Base-by-base conservation (phyloP, 75 land plant genomes). In the Pinus taeda region DNA sequence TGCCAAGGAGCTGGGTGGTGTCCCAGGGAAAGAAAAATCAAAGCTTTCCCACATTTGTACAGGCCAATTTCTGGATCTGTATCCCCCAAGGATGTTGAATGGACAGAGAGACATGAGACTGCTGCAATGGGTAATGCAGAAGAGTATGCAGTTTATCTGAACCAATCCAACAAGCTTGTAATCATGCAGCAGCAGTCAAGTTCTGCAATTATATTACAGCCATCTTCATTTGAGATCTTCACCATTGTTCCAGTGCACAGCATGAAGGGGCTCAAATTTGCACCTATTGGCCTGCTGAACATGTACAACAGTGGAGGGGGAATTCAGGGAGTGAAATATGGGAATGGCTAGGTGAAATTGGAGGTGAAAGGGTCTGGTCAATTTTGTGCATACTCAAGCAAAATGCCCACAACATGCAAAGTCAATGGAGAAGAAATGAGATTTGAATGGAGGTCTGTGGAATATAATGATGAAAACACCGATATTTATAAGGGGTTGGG, bases 1-100 rank as follows among this genome's bases (percentile, higher is more conserved):
- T 83, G 88, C 61, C 92, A 90, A 82, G n/a, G 89, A 71, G 87
- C 83, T 24, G 89, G 85, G 1, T 90, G 92, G 92, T 82, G 83
- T 63, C 64, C 78, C 0, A 59, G 83, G 65, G 86, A 86, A 57
- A 74, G 60, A 42, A 86, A 83, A 73, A 78, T 83, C 79, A 83
- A 73, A 67, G 87, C 85, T 21, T 77, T 76, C 57, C 15, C 85
- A 18, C 79, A 89, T 18, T 85, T 82, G 66, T 84, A 86, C 74
- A 86, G 80, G 76, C 82, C 86, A 29, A 71, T 84, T 59, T 12
- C 75, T 17, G 79, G 77, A 15, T 22, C 77, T 17, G 79, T 86
- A 21, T 85, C n/a, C 80, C 26, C 79, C 17, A 78, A 15, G 2
- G 86, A 89, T 74, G 73, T 89, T 2, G 91, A 89, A 78, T 86